Evolutionary conservation across 192 early-diverging fungal species (phyloP).

Genomic region (Backusella psychrophila): DNA sequence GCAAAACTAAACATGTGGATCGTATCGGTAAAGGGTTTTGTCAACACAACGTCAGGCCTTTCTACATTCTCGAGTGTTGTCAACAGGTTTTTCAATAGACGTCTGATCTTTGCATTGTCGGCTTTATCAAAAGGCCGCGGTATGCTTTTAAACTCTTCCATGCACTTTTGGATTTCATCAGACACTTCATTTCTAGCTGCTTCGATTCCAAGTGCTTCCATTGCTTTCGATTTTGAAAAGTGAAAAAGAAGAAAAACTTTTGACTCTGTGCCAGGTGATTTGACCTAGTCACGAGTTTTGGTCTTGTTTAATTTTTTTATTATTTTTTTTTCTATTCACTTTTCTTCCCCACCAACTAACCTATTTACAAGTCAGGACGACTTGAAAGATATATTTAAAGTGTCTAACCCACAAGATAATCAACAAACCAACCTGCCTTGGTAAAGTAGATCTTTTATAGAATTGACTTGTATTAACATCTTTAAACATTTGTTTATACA

Average conservation of each 20-base stretch:
- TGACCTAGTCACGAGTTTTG: background rate
- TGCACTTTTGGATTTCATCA: background rate
- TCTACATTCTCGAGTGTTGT: background rate
- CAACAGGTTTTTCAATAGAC: background rate
- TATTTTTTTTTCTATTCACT: conserved; percentile 8
- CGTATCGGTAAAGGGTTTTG: background rate
- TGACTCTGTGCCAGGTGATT: background rate
- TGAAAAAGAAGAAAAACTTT: no score
- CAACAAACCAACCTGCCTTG: background rate
- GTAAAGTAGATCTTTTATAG: background rate
- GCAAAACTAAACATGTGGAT: background rate
- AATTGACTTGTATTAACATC: background rate
- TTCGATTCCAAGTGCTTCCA: background rate
- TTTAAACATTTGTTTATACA: background rate
- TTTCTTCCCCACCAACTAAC: background rate
- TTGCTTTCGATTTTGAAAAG: background rate
- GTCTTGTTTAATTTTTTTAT: background rate
- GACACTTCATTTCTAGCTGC: background rate
- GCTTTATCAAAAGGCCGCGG: background rate
- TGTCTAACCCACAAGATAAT: conserved; percentile 15
- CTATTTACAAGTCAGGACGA: background rate
- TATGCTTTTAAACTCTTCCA: background rate
- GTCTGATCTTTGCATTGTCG: background rate
- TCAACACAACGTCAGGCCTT: background rate
- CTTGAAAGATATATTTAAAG: background rate